Percentiles rank a stretch among this genome's conserved stretches.
phyloP scores from a whole-genome alignment of 129 eudicot genomes.

The Flaveria trinervia region DNA sequence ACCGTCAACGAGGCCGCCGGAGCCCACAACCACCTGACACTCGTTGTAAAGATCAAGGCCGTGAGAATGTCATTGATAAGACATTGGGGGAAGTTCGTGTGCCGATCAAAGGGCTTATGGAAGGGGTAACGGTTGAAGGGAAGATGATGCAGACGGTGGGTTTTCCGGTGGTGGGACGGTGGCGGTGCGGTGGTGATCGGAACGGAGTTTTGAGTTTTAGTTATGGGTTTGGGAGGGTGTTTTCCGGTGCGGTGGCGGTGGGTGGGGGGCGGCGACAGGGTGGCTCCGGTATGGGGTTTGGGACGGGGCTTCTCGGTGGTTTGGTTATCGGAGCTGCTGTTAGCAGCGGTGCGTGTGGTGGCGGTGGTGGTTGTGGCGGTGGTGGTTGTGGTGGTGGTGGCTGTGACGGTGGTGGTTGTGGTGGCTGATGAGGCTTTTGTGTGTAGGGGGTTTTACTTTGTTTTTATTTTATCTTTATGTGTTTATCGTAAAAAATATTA shows the following conservation, averaged over 20 bases:
- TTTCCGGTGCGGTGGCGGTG: conserved; percentile 4
- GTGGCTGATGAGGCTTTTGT: conserved; percentile 26
- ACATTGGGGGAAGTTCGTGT: conserved; percentile 36
- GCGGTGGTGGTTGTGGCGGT: background rate
- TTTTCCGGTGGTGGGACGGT: conserved; percentile 44
- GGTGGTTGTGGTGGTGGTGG: background rate
- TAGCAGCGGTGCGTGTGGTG: background rate
- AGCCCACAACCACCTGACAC: conserved; percentile 26
- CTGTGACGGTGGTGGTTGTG: background rate
- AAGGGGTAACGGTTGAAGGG: conserved; percentile 6
- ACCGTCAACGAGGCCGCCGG: conserved; percentile 47
- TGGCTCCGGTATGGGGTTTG: conserved; percentile 44
- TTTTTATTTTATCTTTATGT: background rate
- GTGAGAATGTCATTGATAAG: conserved; percentile 42
- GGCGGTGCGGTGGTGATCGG: conserved; percentile 35
- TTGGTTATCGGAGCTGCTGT: conserved; percentile 41
- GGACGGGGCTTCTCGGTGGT: conserved; percentile 36
- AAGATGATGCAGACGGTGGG: conserved; percentile 26
- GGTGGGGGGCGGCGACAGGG: background rate
- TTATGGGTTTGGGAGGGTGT: conserved; percentile 37
- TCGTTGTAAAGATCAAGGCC: conserved; percentile 41
- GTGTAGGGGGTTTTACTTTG: background rate
- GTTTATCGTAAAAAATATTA: background rate
- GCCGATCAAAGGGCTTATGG: background rate
- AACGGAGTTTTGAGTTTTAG: conserved; percentile 49